Evolutionary conservation across 2,329 filamentous ascomycete species (phyloP).

Genomic region (Xylariaceae sp.): DNA sequence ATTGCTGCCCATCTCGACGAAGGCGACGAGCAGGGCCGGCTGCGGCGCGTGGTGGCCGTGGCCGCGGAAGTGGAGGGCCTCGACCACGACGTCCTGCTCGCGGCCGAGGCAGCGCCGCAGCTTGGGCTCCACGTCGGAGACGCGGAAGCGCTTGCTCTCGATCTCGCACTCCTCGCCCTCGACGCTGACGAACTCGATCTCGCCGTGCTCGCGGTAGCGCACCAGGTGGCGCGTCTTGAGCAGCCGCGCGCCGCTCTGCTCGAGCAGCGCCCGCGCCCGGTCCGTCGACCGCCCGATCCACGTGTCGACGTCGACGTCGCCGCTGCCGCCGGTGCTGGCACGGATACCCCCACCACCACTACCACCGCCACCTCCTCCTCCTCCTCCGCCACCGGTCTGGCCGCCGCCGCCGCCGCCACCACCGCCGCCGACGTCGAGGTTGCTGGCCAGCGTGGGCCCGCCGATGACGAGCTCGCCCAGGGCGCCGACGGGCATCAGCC

Average conservation of each 20-base stretch:
- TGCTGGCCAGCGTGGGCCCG: constrained; percentile 40
- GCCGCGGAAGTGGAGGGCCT: constrained; percentile 39
- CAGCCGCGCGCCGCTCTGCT: constrained; percentile 20
- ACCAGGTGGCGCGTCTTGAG: constrained; percentile 45
- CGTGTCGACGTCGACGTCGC: constrained; percentile 17
- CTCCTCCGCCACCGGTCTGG: too few species aligned
- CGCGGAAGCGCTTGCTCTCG: constrained; percentile 31
- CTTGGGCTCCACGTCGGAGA: constrained; percentile 38
- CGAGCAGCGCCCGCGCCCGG: constrained; percentile 13
- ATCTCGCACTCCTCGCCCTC: constrained; percentile 34
- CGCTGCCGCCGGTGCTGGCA: constrained; percentile 30
- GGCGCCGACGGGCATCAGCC: constrained; percentile 44
- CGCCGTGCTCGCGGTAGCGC: constrained; percentile 39
- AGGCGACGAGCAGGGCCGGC: constrained; percentile 37
- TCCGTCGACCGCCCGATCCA: constrained; percentile 13
- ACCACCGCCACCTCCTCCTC: too few species aligned
- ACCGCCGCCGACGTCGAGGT: constrained; percentile 25
- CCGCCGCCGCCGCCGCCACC: too few species aligned
- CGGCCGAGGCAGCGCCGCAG: constrained; percentile 39
- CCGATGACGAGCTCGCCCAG: constrained; percentile 55
- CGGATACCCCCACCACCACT: constrained; percentile 48
- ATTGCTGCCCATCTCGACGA: constrained; percentile 39
- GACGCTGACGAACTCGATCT: constrained; percentile 40
- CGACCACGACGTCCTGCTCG: constrained; percentile 40
- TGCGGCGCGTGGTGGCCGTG: too few species aligned